Evolutionary conservation across 495 filamentous ascomycete species (phyloP).

Genomic region (Daldinia childiae): DNA sequence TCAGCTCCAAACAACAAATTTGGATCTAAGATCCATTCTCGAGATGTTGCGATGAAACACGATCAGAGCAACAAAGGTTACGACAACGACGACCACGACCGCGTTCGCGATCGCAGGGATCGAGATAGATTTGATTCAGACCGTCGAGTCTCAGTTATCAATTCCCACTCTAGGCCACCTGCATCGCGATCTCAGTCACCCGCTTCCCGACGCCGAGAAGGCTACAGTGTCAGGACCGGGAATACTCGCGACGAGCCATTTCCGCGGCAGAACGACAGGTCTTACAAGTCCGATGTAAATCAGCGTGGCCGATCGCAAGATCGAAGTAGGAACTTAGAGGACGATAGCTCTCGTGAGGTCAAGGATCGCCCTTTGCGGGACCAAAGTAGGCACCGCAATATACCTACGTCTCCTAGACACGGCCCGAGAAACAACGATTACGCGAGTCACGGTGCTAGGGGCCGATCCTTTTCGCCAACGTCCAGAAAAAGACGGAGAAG

Average conservation of each 20-base stretch:
- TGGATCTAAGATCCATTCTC: conserved; percentile 26
- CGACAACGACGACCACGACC: conserved; percentile 43
- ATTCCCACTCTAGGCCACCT: conserved; percentile 35
- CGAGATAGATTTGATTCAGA: conserved; percentile 39
- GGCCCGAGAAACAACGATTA: conserved; percentile 32
- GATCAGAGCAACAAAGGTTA: conserved; percentile 37
- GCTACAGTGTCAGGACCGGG: conserved; percentile 28
- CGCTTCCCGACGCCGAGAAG: conserved; percentile 32
- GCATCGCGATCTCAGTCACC: conserved; percentile 42
- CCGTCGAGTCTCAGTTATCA: conserved; percentile 33
- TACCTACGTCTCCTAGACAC: conserved; percentile 43
- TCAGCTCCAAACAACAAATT: conserved; percentile 34
- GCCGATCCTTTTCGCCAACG: conserved; percentile 43
- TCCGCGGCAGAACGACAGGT: conserved; percentile 30
- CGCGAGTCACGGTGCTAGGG: conserved; percentile 36
- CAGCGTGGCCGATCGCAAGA: conserved; percentile 42
- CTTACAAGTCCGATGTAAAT: conserved; percentile 37
- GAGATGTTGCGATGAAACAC: conserved; percentile 47
- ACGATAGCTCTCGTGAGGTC: conserved; percentile 32
- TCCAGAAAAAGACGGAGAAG: conserved; percentile 46
- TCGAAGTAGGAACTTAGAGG: conserved; percentile 24
- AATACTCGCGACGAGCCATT: conserved; percentile 31
- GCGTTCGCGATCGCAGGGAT: conserved; percentile 43
- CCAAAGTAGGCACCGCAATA: conserved; percentile 30
- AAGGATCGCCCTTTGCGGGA: conserved; percentile 35